These are phyloP conservation scores for Russula compacta DNA, from an alignment of 768 basidiomycete species.

Conservation along the genomic window DNA sequence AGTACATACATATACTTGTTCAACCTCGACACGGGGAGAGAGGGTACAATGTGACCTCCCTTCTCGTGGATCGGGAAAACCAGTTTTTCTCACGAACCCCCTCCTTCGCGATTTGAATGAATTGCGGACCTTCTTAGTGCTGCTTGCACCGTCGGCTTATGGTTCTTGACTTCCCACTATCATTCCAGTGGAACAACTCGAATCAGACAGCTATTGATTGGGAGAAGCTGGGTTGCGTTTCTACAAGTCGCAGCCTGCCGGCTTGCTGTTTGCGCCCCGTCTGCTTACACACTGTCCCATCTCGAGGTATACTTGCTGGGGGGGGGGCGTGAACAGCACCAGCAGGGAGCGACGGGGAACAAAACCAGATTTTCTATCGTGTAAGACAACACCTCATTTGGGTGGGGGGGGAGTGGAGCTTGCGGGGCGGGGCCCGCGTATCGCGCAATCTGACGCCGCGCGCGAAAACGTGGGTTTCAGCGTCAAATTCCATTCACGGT, in stretches of 20 bases:
- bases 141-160: not conserved
- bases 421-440: slow-evolving; percentile 2
- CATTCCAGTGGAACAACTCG: no score
- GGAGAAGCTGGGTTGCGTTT: no score
- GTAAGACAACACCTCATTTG: not conserved
- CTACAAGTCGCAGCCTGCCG: no score
- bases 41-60: not conserved
- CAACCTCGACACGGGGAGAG: not conserved
- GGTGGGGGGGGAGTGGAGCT: no score
- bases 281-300: no score
- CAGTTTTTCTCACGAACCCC: not conserved
- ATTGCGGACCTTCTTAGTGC: not conserved
- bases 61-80: not conserved
- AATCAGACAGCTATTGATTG: no score
- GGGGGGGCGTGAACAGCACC: not conserved
- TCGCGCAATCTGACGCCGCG: not conserved
- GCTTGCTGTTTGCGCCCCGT: no score
- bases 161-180: no score
- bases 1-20: not conserved
- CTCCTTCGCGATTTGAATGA: not conserved
- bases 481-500: not conserved
- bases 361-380: not conserved
- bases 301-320: no score
- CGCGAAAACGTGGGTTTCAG: not conserved
- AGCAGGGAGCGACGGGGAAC: no score